Evolutionary conservation across 306 rosid species (phyloP), one percentile per base, ranked within the genome.

Genomic region (Sesbania bispinosa): DNA sequence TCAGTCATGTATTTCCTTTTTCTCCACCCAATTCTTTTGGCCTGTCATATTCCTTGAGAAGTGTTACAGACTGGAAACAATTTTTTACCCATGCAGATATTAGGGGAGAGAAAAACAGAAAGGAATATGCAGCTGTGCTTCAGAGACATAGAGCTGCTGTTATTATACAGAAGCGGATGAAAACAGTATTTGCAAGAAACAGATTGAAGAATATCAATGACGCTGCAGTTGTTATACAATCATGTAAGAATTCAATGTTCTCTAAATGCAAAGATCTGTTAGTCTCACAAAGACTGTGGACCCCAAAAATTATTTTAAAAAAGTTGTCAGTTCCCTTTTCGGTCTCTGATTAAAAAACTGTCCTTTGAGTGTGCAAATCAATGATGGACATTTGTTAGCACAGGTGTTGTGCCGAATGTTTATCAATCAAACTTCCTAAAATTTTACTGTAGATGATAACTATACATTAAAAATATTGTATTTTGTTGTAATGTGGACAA

Each of bases 91-190:
- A 51, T 88, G 83, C 85, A 95, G 97, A 89, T 79, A 71, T 88
- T 68, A 87, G 96, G 76, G 97, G 91, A 70, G 85, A 86, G 48
- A 88, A 88, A 70, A 84, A 74, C 30, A 88, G 99, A 81, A 89
- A 79, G 71, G 88, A 73, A 50, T 95, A 83, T 81, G 84, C 80
- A 71, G 61, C 80, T 74, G 80, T 63, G 63, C 66, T 91, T 60
- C 85, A 60, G 85, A 91, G 86, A 84, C 81, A 89, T 69, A 86
- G 81, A 81, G 97, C 97, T 52, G 93, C 96, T 27, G 67, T 88
- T 64, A 29, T 73, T 48, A 85, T 95, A 83, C 99, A 95, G 57
- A 95, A 79, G 85, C 67, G 51, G 74, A 63, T 85, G 69, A 95
- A 90, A 83, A 75, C 79, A 67, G 74, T 63, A 57, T 58, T 80